Conservation (phyloP, 352 stramenopile species). For the Phytophthora pluvialis region DNA sequence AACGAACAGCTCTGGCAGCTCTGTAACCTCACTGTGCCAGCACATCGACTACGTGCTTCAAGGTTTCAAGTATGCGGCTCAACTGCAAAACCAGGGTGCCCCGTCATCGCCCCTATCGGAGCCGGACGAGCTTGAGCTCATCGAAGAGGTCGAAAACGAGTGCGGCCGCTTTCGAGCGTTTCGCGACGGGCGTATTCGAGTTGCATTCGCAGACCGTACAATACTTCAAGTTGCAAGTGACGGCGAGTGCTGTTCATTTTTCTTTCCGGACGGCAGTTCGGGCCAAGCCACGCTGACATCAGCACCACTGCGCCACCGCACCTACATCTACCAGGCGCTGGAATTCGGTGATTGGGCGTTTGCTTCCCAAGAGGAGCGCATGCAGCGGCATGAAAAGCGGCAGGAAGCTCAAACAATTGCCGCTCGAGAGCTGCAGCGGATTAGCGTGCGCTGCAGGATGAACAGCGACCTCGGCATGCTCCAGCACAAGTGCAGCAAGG, state of each 20-base stretch:
- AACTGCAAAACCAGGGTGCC: not conserved
- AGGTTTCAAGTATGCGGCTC: slow-evolving; percentile 23
- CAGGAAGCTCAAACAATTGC: slow-evolving; percentile 41
- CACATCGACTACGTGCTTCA: slow-evolving; percentile 45
- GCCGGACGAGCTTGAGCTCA: slow-evolving; percentile 27
- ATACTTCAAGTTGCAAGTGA: slow-evolving; percentile 63
- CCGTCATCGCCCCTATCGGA: not conserved
- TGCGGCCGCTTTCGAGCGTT: slow-evolving; percentile 74
- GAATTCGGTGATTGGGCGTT: slow-evolving; percentile 78
- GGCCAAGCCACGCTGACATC: slow-evolving; percentile 48
- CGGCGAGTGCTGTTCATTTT: slow-evolving; percentile 52
- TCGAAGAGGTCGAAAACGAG: slow-evolving; percentile 54
- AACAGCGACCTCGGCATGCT: slow-evolving; percentile 20
- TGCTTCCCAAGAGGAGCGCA: slow-evolving; percentile 55
- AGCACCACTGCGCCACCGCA: slow-evolving; percentile 41
- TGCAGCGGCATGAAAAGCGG: slow-evolving; percentile 42
- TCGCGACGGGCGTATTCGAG: slow-evolving; percentile 62
- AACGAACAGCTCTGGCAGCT: slow-evolving; percentile 12
- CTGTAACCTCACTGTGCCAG: slow-evolving; percentile 33
- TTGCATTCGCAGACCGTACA: slow-evolving; percentile 73
- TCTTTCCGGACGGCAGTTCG: slow-evolving; percentile 52
- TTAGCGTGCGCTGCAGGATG: slow-evolving; percentile 50
- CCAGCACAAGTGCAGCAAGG: slow-evolving; percentile 13
- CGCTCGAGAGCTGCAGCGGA: slow-evolving; percentile 48
- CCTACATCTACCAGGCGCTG: slow-evolving; percentile 59